These are phyloP conservation scores for Prunus mume DNA, from an alignment of 306 rosid species.

Conservation along the genomic window DNA sequence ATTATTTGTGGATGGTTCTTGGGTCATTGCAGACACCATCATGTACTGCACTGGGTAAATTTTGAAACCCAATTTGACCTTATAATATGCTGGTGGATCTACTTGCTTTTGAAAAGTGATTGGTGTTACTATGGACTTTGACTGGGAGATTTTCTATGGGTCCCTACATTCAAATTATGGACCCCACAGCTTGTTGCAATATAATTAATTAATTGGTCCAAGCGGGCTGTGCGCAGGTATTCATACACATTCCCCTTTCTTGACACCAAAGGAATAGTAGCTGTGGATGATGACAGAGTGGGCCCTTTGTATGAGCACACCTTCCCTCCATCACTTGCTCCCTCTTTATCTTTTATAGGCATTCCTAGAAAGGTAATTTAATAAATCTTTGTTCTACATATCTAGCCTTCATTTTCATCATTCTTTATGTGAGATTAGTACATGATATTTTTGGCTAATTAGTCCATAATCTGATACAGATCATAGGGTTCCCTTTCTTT, in stretches of 20 bases:
- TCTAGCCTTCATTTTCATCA: slow-evolving; percentile 5
- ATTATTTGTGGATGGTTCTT: slow-evolving; percentile 64
- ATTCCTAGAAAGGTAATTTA: slow-evolving; percentile 75
- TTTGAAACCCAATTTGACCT: background rate
- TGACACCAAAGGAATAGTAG: slow-evolving; percentile 92
- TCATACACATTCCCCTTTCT: slow-evolving; percentile 90
- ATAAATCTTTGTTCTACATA: background rate
- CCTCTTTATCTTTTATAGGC: slow-evolving; percentile 85
- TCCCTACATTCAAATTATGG: slow-evolving; percentile 24
- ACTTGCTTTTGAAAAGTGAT: slow-evolving; percentile 21
- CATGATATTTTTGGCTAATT: background rate
- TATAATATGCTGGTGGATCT: background rate
- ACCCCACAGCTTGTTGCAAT: background rate
- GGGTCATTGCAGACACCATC: slow-evolving; percentile 63
- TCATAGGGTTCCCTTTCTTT: slow-evolving; percentile 94
- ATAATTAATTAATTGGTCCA: slow-evolving; percentile 1
- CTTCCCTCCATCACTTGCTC: slow-evolving; percentile 91
- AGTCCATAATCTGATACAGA: slow-evolving; percentile 34
- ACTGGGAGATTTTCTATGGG: slow-evolving; percentile 32
- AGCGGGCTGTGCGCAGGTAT: slow-evolving; percentile 57
- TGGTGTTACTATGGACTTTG: slow-evolving; percentile 30
- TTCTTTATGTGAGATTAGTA: too few species aligned
- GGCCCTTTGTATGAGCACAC: slow-evolving; percentile 96
- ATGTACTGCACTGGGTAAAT: slow-evolving; percentile 86
- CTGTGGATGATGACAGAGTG: slow-evolving; percentile 84